Base-by-base conservation (phyloP, 2,329 filamentous ascomycete genomes). In the Xylariaceae sp. region DNA sequence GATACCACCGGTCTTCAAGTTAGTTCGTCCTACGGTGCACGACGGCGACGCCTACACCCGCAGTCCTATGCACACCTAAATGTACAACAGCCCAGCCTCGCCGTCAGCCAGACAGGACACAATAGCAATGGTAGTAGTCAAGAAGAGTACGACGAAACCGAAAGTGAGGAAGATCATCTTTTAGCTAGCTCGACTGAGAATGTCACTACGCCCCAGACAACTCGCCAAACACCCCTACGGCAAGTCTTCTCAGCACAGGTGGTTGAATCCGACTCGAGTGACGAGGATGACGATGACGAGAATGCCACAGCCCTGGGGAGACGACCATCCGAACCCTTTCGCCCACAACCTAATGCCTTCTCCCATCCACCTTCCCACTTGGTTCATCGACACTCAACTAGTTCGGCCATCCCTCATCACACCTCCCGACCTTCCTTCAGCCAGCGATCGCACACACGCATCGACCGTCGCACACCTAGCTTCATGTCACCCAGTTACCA, bases 81-180 rank as follows among this genome's bases (percentile, higher is more conserved):
- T 29, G 42, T 53, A 6, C 69, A 60, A 49, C 74, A 73, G 47
- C 68, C 68, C 74, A 27, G 33, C 11, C 66, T 39, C 69, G 72
- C 24, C 69, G 72, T 71, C 35, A 66, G 66, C 51, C 73, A 75
- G 37, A 73, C 75, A 20, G 70, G 73, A 30, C 75, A 75, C 10
- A 39, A 20, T 47, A 76, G 74, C 40, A 76, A 79, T 10, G 60
- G 15, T 26, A 95, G 91, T 72, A 96, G 92, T 66, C 91, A 96
- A 70, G 92, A 96, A 64, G 92, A 96, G 74, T 96, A 95, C 66
- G 91, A 96, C 27, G 92, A 96, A 76, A 95, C 89, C 58, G 92
- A 96, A 71, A 96, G 83, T 72, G 92, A 96, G 58, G 91, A 92
- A 35, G 92, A 96, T 64, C 83, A 81, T 11, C 63, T 83, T 9